phyloP scores from a whole-genome alignment of 345 rosid genomes.

The Litchi chinensis region DNA sequence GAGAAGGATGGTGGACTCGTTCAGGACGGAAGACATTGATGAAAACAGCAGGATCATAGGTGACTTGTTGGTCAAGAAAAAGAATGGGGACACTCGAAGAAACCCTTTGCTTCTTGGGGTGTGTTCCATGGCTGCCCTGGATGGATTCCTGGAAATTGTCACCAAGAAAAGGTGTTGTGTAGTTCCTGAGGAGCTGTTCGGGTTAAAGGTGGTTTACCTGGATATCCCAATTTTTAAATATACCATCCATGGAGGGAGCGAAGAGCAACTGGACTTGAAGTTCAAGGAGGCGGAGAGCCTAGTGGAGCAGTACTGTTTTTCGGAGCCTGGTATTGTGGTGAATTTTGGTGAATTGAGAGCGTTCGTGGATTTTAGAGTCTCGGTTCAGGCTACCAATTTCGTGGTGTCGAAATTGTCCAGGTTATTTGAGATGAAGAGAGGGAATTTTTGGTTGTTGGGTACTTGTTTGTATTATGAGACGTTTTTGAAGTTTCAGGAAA shows the following conservation, averaged over 20 bases:
- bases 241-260: conserved; percentile 29
- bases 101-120: conserved; percentile 55
- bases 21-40: conserved; percentile 26
- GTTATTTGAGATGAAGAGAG: conserved; percentile 40
- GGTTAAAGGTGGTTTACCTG: conserved; percentile 42
- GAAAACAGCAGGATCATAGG: conserved; percentile 52
- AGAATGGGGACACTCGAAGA: conserved; percentile 27
- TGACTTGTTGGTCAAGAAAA: conserved; percentile 37
- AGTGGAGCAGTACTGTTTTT: conserved; percentile 21
- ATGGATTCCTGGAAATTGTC: conserved; percentile 40
- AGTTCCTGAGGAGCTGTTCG: conserved; percentile 42
- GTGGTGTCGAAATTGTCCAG: conserved; percentile 45
- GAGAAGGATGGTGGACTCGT: neutral
- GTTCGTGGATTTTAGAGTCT: conserved; percentile 29
- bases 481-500: conserved; percentile 43
- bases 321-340: conserved; percentile 44
- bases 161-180: conserved; percentile 37
- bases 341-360: conserved; percentile 57
- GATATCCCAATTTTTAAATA: conserved; percentile 47
- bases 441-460: conserved; percentile 59
- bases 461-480: conserved; percentile 49
- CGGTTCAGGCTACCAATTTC: conserved; percentile 22
- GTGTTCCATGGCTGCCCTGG: conserved; percentile 48
- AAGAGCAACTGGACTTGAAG: conserved; percentile 28
- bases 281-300: conserved; percentile 38